Percentiles rank a stretch among this genome's conserved stretches.
phyloP scores from a whole-genome alignment of 495 filamentous ascomycete species.

The Xylaria longipes region DNA sequence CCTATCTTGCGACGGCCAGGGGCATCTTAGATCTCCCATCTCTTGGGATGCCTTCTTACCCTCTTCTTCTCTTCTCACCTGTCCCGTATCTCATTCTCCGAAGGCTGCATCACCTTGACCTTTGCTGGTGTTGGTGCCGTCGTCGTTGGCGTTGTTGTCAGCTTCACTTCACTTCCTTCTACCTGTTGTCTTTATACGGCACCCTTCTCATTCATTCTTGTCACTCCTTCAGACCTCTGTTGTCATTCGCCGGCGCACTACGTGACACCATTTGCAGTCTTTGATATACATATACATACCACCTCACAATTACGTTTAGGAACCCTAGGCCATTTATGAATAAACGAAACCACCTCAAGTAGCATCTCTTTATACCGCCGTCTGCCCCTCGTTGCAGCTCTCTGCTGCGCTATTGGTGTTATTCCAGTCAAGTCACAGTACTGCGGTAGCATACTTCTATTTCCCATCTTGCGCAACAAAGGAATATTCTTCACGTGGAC shows the following conservation, averaged over 20 bases:
- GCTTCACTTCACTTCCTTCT: conserved; percentile 13
- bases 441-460: neutral
- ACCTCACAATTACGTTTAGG: conserved; percentile 15
- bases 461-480: neutral
- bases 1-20: neutral
- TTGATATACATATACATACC: conserved; percentile 20
- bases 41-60: neutral
- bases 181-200: neutral
- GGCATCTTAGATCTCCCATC: neutral
- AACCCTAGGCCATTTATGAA: conserved; percentile 6
- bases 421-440: conserved; percentile 1
- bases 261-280: conserved; percentile 17
- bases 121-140: conserved; percentile 1
- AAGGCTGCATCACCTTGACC: conserved; percentile 9
- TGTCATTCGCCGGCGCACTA: conserved; percentile 13
- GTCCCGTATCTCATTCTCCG: neutral
- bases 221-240: conserved; percentile 16
- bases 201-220: conserved; percentile 6
- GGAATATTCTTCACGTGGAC: conserved; percentile 3
- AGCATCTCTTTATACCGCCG: neutral
- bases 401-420: neutral
- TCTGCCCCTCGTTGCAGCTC: neutral
- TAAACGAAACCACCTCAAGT: conserved; percentile 16
- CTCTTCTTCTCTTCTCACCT: conserved; percentile 10
- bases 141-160: conserved; percentile 11